These are phyloP conservation scores for Candida gorgasii DNA, from an alignment of 805 yeast genomes.

Conservation along the genomic window DNA sequence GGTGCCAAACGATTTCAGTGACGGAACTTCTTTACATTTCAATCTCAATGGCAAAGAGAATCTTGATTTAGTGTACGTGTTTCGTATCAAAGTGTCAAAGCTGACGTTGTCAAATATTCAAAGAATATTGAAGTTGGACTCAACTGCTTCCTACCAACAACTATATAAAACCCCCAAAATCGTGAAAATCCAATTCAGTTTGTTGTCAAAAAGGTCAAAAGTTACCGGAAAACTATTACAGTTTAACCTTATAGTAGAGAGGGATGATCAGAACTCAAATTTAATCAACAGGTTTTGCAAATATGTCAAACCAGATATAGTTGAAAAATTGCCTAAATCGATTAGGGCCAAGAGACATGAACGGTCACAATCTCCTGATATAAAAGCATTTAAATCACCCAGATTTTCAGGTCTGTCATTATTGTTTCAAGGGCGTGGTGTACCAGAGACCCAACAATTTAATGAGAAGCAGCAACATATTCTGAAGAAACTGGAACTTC, in stretches of 20 bases:
- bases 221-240: background rate
- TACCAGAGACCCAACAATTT: constrained; percentile 9
- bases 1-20: background rate
- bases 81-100: background rate
- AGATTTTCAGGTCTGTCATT: constrained; percentile 7
- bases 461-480: background rate
- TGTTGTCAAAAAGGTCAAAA: background rate
- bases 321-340: background rate
- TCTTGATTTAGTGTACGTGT: background rate
- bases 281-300: constrained; percentile 1
- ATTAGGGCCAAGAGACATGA: background rate
- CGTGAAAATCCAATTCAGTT: background rate
- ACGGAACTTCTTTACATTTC: background rate
- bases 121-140: background rate
- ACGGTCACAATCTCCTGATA: background rate
- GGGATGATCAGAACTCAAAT: background rate
- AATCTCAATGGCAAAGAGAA: background rate
- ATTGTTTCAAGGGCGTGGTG: constrained; percentile 5
- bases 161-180: constrained; percentile 1
- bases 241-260: background rate
- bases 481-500: background rate
- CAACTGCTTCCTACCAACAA: background rate
- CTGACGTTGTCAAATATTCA: background rate
- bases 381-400: constrained; percentile 1
- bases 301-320: background rate